These are phyloP conservation scores for Daedaleopsis sinensis DNA, from an alignment of 768 basidiomycete genomes.

Conservation along the genomic window DNA sequence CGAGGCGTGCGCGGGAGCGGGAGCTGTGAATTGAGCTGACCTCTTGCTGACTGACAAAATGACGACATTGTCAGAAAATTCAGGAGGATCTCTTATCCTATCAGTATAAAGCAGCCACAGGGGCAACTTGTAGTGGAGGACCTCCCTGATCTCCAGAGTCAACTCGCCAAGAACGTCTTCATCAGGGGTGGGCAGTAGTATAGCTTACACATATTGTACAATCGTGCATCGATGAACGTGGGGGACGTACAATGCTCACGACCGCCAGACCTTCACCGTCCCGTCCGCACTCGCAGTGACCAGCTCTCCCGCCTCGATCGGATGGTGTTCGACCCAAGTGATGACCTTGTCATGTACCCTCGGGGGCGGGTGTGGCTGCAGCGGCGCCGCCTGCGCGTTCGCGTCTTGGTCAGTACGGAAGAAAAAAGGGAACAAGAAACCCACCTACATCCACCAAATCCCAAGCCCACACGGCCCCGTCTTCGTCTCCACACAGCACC, in stretches of 20 bases:
- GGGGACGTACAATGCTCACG: background rate
- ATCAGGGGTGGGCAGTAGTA: too few relatives aligned
- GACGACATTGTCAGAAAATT: background rate
- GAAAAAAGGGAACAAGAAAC: background rate
- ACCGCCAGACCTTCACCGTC: slow-evolving; percentile 83
- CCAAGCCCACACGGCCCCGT: slow-evolving; percentile 90
- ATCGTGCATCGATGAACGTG: background rate
- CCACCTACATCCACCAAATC: slow-evolving; percentile 82
- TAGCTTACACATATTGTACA: background rate
- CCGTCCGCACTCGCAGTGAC: slow-evolving; percentile 91
- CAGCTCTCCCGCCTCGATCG: slow-evolving; percentile 78
- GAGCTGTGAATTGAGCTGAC: too few relatives aligned
- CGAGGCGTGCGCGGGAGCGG: too few relatives aligned
- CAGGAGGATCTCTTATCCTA: too few relatives aligned
- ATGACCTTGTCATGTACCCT: slow-evolving; percentile 83
- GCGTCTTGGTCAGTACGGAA: background rate
- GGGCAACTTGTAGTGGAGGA: too few relatives aligned
- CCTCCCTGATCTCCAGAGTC: too few relatives aligned
- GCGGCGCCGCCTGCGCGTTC: slow-evolving; percentile 59
- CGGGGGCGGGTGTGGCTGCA: slow-evolving; percentile 75
- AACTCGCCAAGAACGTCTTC: too few relatives aligned
- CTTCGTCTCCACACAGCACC: slow-evolving; percentile 89
- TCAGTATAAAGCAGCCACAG: too few relatives aligned
- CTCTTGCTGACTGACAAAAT: background rate
- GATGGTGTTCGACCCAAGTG: slow-evolving; percentile 92